A percentile compares a stretch with the other conserved stretches of the same genome.
These are phyloP conservation scores for Mesembryanthemum crystallinum DNA, from an alignment of 148 eudicot genomes.

Conservation along the genomic window DNA sequence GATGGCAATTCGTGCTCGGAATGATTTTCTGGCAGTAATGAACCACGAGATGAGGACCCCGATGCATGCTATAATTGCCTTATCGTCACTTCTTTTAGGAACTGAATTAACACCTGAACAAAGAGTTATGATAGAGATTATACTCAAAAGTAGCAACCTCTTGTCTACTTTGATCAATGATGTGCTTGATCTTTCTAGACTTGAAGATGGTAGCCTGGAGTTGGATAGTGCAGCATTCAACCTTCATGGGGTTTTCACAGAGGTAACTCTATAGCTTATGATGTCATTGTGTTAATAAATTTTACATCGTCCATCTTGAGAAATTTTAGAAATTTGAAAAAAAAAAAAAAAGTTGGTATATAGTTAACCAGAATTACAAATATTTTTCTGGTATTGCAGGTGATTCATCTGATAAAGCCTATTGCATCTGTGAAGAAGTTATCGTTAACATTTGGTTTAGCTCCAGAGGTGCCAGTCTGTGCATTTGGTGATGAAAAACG, in stretches of 20 bases:
- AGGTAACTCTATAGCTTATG: slow-evolving; percentile 38
- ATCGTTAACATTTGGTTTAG: slow-evolving; percentile 55
- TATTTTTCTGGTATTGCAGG: slow-evolving; percentile 35
- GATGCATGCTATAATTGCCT: slow-evolving; percentile 79
- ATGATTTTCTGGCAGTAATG: slow-evolving; percentile 85
- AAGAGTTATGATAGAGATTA: slow-evolving; percentile 70
- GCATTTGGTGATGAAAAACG: slow-evolving; percentile 87
- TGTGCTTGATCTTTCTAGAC: slow-evolving; percentile 83
- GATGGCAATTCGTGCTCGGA: slow-evolving; percentile 75
- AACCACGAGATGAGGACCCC: slow-evolving; percentile 95
- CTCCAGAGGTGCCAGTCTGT: slow-evolving; percentile 62
- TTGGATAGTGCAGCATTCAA: slow-evolving; percentile 50
- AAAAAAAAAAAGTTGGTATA: neutral
- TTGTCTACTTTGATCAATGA: slow-evolving; percentile 76
- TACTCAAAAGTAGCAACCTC: slow-evolving; percentile 71
- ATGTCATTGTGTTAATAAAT: neutral
- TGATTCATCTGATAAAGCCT: slow-evolving; percentile 63
- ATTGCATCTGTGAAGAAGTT: slow-evolving; percentile 76
- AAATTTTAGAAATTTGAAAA: neutral
- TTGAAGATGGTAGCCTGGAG: slow-evolving; percentile 83
- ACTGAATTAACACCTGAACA: slow-evolving; percentile 80
- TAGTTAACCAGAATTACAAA: neutral
- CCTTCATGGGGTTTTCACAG: slow-evolving; percentile 61
- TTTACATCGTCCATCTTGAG: neutral
- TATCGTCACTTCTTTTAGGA: slow-evolving; percentile 72